A percentile compares a stretch with the other conserved stretches of the same genome.
These are phyloP conservation scores for Amanita muscaria DNA, from an alignment of 768 basidiomycete genomes.

Conservation along the genomic window DNA sequence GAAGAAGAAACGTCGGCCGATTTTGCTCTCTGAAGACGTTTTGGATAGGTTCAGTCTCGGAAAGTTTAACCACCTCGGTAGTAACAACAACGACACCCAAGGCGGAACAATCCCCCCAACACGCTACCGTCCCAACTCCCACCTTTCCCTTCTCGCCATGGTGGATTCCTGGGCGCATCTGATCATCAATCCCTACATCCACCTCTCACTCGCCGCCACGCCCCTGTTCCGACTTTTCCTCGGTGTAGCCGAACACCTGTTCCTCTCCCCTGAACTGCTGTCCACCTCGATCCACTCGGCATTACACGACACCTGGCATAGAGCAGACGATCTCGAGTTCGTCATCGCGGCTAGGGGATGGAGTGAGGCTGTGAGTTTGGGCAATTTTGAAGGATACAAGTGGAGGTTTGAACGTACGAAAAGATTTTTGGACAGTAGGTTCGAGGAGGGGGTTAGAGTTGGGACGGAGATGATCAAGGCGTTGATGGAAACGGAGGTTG, in stretches of 20 bases:
- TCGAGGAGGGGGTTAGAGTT: slow-evolving; percentile 75
- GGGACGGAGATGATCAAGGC: slow-evolving; percentile 88
- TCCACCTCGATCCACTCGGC: slow-evolving; percentile 68
- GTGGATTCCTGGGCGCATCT: slow-evolving; percentile 96
- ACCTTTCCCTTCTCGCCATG: slow-evolving; percentile 93
- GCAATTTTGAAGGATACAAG: slow-evolving; percentile 83
- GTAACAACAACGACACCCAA: no score
- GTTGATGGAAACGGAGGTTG: slow-evolving; percentile 55
- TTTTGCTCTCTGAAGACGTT: slow-evolving; percentile 76
- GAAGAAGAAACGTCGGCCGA: slow-evolving; percentile 39
- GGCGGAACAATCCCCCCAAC: slow-evolving; percentile 13
- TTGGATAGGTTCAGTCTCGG: slow-evolving; percentile 89
- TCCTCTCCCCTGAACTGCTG: slow-evolving; percentile 58
- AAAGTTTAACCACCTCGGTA: slow-evolving; percentile 13
- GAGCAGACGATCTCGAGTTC: slow-evolving; percentile 90
- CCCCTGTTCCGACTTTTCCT: slow-evolving; percentile 96
- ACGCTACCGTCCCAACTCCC: slow-evolving; percentile 64
- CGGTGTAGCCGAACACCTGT: slow-evolving; percentile 93
- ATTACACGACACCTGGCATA: slow-evolving; percentile 65
- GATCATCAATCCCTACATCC: slow-evolving; percentile 79
- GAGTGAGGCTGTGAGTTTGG: slow-evolving; percentile 93
- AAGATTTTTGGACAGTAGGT: slow-evolving; percentile 76
- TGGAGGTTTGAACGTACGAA: slow-evolving; percentile 73
- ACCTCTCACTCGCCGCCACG: slow-evolving; percentile 89
- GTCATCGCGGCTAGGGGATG: slow-evolving; percentile 89